A percentile compares a stretch with the other conserved stretches of the same genome.
Evolutionary conservation across 1,284 basidiomycete species (phyloP).

Genomic region (Apiotrichum gamsii): DNA sequence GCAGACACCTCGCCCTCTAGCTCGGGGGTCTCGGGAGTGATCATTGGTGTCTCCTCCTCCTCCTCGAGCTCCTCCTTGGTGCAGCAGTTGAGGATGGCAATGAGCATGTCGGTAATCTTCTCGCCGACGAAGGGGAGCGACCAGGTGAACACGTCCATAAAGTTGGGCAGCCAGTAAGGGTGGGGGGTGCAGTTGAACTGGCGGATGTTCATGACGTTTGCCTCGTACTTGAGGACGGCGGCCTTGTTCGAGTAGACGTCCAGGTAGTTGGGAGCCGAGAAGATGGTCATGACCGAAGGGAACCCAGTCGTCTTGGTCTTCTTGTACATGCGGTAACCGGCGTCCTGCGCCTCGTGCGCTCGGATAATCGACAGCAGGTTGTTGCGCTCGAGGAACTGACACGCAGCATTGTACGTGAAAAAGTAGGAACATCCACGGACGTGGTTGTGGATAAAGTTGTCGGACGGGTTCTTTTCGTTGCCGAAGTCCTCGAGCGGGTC

Average conservation of each 20-base stretch:
- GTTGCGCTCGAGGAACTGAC: slow-evolving; percentile 88
- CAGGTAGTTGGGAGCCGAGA: slow-evolving; percentile 91
- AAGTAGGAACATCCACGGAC: slow-evolving; percentile 94
- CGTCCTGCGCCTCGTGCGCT: slow-evolving; percentile 92
- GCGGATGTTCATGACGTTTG: slow-evolving; percentile 82
- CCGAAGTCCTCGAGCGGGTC: slow-evolving; percentile 93
- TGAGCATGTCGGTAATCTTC: slow-evolving; percentile 96
- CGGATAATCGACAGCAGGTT: slow-evolving; percentile 90
- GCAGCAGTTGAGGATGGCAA: slow-evolving; percentile 88
- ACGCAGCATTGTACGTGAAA: slow-evolving; percentile 92
- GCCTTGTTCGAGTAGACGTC: slow-evolving; percentile 97
- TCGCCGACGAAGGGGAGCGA: slow-evolving; percentile 96
- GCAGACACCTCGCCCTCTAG: slow-evolving; percentile 53
- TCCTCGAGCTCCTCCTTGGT: slow-evolving; percentile 90
- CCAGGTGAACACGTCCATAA: slow-evolving; percentile 99
- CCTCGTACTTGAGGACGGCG: slow-evolving; percentile 92
- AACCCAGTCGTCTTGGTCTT: slow-evolving; percentile 86
- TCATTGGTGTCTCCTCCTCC: slow-evolving; percentile 55
- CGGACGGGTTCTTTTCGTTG: slow-evolving; percentile 76
- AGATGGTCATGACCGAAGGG: slow-evolving; percentile 95
- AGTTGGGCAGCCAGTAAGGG: slow-evolving; percentile 95
- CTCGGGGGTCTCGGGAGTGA: slow-evolving; percentile 38
- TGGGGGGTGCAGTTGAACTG: slow-evolving; percentile 95
- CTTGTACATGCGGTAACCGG: slow-evolving; percentile 94
- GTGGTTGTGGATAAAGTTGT: slow-evolving; percentile 79